phyloP scores from a whole-genome alignment of 2,329 filamentous ascomycete species.

The Fusarium illudens region DNA sequence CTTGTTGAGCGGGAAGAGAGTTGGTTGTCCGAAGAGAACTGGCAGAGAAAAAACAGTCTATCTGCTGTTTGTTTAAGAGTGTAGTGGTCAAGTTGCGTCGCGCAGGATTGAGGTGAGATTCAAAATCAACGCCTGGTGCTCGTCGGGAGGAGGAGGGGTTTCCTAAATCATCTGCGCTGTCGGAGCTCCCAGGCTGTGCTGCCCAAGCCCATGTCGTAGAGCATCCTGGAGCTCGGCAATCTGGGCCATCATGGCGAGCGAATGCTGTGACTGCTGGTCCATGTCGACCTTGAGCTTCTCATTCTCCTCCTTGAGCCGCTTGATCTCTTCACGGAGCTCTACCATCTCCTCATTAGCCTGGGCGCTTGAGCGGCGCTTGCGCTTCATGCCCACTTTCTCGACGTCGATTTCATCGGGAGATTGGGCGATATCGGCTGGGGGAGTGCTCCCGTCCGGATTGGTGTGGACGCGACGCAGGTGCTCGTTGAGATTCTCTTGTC shows the following conservation, averaged over 20 bases:
- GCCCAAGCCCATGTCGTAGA: conserved; percentile 48
- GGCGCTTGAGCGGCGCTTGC: conserved; percentile 54
- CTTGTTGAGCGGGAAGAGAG: background rate
- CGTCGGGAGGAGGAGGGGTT: background rate
- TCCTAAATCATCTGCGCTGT: conserved; percentile 54
- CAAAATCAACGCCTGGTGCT: background rate
- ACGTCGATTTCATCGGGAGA: conserved; percentile 59
- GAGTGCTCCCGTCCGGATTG: conserved; percentile 52
- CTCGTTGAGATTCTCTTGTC: conserved; percentile 93
- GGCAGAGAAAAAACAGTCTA: conserved; percentile 5
- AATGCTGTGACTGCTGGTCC: conserved; percentile 58
- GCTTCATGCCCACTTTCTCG: conserved; percentile 57
- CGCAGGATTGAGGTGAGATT: background rate
- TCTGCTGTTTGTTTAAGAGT: conserved; percentile 7
- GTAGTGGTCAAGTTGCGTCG: conserved; percentile 5
- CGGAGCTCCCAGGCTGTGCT: conserved; percentile 47
- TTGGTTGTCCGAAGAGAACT: background rate
- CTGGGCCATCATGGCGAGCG: conserved; percentile 58
- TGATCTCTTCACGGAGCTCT: conserved; percentile 70
- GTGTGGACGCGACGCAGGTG: conserved; percentile 91
- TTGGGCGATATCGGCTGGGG: conserved; percentile 45
- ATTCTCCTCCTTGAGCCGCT: conserved; percentile 72
- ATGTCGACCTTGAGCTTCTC: conserved; percentile 63
- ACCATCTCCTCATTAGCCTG: conserved; percentile 55
- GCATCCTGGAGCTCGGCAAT: conserved; percentile 57